Percentiles rank a stretch among this genome's conserved stretches.
Evolutionary conservation across 2,329 filamentous ascomycete species (phyloP).

Genomic region (Xylariales sp.): DNA sequence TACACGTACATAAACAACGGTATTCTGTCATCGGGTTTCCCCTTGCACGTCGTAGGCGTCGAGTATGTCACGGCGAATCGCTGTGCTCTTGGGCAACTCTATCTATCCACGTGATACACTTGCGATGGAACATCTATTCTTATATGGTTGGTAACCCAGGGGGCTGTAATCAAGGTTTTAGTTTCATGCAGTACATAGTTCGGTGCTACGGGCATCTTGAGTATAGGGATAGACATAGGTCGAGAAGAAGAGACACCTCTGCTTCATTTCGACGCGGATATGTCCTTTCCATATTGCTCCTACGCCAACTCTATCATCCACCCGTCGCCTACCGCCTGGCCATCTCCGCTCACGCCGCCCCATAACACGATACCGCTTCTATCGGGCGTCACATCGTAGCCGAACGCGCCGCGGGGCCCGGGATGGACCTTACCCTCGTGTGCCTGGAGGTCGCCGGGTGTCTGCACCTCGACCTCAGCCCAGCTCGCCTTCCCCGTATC

Average conservation of each 20-base stretch:
- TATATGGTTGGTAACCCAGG: not conserved
- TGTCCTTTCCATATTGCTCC: not conserved
- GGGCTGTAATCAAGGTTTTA: not conserved
- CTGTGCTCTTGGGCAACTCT: not conserved
- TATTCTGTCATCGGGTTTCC: not conserved
- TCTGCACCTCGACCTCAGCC: conserved; percentile 61
- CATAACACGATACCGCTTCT: conserved; percentile 62
- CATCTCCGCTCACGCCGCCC: conserved; percentile 61
- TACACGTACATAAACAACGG: not conserved
- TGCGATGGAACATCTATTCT: not conserved
- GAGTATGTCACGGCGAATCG: not conserved
- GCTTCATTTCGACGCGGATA: not conserved
- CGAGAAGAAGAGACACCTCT: too few relatives aligned
- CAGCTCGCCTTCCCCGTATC: conserved; percentile 61
- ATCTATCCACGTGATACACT: not conserved
- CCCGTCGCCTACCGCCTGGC: conserved; percentile 54
- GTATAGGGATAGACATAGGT: not conserved
- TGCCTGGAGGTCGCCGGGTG: conserved; percentile 55
- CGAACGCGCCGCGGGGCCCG: conserved; percentile 52
- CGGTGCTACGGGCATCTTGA: not conserved
- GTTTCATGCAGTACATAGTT: too few relatives aligned
- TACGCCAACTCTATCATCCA: conserved; percentile 52
- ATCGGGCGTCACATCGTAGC: conserved; percentile 56
- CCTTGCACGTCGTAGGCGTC: not conserved
- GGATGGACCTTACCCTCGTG: conserved; percentile 56